Conservation (phyloP, 2,329 filamentous ascomycete species). For the Fusarium praegraminearum region DNA sequence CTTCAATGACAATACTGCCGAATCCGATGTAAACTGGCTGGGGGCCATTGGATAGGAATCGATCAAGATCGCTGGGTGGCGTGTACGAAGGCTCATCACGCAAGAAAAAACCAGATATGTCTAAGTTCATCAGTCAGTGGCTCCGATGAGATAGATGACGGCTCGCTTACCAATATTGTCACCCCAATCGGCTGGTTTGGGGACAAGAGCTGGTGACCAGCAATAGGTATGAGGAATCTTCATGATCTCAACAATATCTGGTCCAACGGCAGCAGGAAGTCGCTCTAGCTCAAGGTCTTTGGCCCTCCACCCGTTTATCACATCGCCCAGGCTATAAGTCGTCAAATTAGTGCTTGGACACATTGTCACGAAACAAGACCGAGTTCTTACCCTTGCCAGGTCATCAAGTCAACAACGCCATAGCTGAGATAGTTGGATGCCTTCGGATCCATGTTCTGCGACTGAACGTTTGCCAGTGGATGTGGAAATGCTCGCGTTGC, state of each 20-base stretch:
- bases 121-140: not conserved
- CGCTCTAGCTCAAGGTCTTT: slow-evolving; percentile 77
- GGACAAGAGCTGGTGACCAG: slow-evolving; percentile 74
- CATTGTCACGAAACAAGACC: rapidly evolving
- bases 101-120: slow-evolving; percentile 80
- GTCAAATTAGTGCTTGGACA: not conserved
- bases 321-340: slow-evolving; percentile 68
- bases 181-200: slow-evolving; percentile 76
- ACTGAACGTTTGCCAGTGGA: slow-evolving; percentile 76
- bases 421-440: slow-evolving; percentile 86
- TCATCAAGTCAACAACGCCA: slow-evolving; percentile 83
- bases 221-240: slow-evolving; percentile 82
- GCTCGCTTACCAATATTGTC: slow-evolving; percentile 67
- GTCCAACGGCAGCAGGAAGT: slow-evolving; percentile 81
- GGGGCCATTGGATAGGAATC: slow-evolving; percentile 67
- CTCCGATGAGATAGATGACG: not conserved
- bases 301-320: slow-evolving; percentile 79
- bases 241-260: slow-evolving; percentile 75
- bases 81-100: slow-evolving; percentile 72
- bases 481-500: slow-evolving; percentile 81
- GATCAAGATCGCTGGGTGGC: slow-evolving; percentile 65
- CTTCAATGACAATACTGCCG: slow-evolving; percentile 79
- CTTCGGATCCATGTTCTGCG: slow-evolving; percentile 65
- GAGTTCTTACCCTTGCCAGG: slow-evolving; percentile 76
- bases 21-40: slow-evolving; percentile 79